These are phyloP conservation scores for Talaromyces pinophilus DNA, from an alignment of 2,329 filamentous ascomycete species.

Conservation along the genomic window DNA sequence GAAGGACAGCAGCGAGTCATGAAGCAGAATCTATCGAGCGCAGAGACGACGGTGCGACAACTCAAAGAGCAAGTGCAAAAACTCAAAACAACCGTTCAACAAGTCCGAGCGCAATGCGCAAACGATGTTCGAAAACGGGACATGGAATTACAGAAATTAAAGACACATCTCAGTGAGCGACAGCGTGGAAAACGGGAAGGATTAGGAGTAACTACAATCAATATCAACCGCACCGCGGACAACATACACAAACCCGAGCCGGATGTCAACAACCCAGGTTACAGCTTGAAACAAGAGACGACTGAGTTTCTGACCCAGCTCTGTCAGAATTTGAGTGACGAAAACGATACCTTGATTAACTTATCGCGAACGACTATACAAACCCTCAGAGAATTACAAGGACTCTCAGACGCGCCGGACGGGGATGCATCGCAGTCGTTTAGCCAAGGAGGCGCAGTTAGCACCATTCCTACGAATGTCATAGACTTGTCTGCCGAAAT, in stretches of 20 bases:
- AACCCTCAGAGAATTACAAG: slow-evolving; percentile 64
- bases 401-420: slow-evolving; percentile 41
- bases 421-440: slow-evolving; percentile 30
- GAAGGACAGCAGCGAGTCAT: slow-evolving; percentile 72
- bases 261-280: slow-evolving; percentile 57
- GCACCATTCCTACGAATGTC: slow-evolving; percentile 60
- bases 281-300: slow-evolving; percentile 80
- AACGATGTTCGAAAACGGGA: slow-evolving; percentile 91
- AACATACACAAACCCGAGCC: slow-evolving; percentile 37
- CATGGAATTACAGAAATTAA: slow-evolving; percentile 81
- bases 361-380: slow-evolving; percentile 71
- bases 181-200: slow-evolving; percentile 60
- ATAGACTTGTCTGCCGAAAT: slow-evolving; percentile 72
- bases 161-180: slow-evolving; percentile 77
- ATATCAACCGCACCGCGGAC: slow-evolving; percentile 45
- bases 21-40: slow-evolving; percentile 68
- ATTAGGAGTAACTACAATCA: slow-evolving; percentile 52
- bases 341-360: slow-evolving; percentile 79
- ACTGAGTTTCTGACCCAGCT: slow-evolving; percentile 86
- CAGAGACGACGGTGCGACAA: slow-evolving; percentile 72
- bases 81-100: slow-evolving; percentile 75
- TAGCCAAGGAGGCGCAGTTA: slow-evolving; percentile 33
- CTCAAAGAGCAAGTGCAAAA: slow-evolving; percentile 81
- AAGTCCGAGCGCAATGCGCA: slow-evolving; percentile 82
- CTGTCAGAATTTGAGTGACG: slow-evolving; percentile 80